phyloP scores from a whole-genome alignment of 192 early-diverging fungal species.

The Funneliformis mosseae region DNA sequence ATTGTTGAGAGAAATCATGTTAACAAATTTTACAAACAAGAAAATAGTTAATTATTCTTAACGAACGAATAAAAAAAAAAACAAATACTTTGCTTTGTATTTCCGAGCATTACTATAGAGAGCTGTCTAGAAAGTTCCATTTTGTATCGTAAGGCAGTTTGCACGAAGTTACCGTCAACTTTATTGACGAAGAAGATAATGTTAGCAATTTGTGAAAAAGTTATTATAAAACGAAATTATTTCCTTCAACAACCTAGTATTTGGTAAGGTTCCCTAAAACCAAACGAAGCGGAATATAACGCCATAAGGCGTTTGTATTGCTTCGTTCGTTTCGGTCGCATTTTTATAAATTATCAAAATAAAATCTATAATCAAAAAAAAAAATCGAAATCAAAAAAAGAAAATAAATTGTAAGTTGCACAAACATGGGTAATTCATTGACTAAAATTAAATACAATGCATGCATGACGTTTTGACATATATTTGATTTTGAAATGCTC shows the following conservation, averaged over 20 bases:
- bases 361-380: too few species aligned
- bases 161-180: conserved; percentile 85
- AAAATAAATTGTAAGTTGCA: not conserved
- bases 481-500: not conserved
- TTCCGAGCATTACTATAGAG: conserved; percentile 64
- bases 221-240: conserved; percentile 31
- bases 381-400: too few species aligned
- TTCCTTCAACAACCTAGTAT: conserved; percentile 58
- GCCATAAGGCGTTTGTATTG: conserved; percentile 79
- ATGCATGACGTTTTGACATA: not conserved
- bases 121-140: conserved; percentile 66
- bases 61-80: conserved; percentile 26
- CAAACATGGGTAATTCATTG: not conserved
- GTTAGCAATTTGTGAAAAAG: conserved; percentile 77
- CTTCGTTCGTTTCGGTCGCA: conserved; percentile 86
- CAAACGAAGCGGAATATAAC: conserved; percentile 78
- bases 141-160: conserved; percentile 63
- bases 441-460: not conserved
- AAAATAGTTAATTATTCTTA: not conserved
- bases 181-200: conserved; percentile 31
- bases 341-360: conserved; percentile 39
- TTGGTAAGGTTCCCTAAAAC: conserved; percentile 93
- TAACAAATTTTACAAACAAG: not conserved
- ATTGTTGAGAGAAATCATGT: not conserved
- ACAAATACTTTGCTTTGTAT: conserved; percentile 71